These are phyloP conservation scores for Aegilops longissima DNA, from an alignment of 176 grass and related monocot genomes.

Conservation along the genomic window DNA sequence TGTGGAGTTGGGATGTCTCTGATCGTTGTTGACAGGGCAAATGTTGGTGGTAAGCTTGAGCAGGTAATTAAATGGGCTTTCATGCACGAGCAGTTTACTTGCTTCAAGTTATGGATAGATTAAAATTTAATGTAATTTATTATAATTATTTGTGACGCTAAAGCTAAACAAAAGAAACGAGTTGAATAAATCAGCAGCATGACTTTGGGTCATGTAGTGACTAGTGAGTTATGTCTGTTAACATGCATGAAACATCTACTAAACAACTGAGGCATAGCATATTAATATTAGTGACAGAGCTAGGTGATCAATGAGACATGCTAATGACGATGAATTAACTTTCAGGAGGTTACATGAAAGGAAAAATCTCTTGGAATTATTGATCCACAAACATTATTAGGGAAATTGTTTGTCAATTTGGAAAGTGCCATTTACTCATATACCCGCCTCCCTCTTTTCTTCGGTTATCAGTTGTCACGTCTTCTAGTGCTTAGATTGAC, in stretches of 20 bases:
- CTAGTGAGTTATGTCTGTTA: background rate
- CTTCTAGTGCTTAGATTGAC: background rate
- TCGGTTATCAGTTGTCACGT: background rate
- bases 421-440: background rate
- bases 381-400: background rate
- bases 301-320: background rate
- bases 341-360: background rate
- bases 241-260: background rate
- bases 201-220: background rate
- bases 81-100: conserved; percentile 5
- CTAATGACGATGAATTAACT: background rate
- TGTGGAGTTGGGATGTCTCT: conserved; percentile 77
- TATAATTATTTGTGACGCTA: conserved; percentile 15
- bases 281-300: background rate
- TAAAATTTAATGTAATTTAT: background rate
- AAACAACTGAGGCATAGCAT: background rate
- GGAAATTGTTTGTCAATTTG: background rate
- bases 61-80: conserved; percentile 49
- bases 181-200: background rate
- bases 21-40: conserved; percentile 79
- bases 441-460: background rate
- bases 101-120: background rate
- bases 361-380: background rate
- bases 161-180: conserved; percentile 2
- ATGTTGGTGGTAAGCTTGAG: conserved; percentile 67